Base-by-base conservation (phyloP, 2,329 filamentous ascomycete genomes). In the Lasiodiplodia sp. region DNA sequence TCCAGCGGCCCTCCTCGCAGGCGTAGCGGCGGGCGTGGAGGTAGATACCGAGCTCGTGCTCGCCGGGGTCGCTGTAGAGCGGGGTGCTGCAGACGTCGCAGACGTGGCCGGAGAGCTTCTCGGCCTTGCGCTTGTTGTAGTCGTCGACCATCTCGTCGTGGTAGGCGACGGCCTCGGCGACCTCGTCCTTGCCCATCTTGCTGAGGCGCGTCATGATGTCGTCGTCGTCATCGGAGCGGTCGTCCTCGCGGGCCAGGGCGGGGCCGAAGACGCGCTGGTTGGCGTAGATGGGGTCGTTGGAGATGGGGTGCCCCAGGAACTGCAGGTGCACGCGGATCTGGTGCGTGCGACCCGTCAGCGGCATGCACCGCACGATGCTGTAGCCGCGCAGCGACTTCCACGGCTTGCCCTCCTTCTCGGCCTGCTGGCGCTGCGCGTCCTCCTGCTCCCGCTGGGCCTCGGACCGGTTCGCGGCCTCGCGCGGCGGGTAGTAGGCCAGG, bases 231-330 rank as follows among this genome's bases (percentile, higher is more conserved):
- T 93, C 91, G 31, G 87, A 86, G 23, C 85, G 85, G 3, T 87
- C 89, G 62, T 95, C 91, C 16, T 84, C 83, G 60, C 83, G 87
- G 18, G 93, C 96, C 0, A 99, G 87, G 11, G 90, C 86, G 0
- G 90, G 84, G 0, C 96, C 96, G 85, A 97, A 99, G 12, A 99
- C 96, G 68, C 90, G 89, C 76, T 93, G 90, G 77, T 99, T 99
- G 74, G 93, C 94, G 79, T 99, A 99, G 74, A 99, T 98, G 8
- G 96, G 96, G 77, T 99, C 96, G 78, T 99, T 99, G 71, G 93
- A 90, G 73, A 99, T 98, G 1, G 96, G 96, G 77, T 98, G 92
- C 1, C 96, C 96, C 3, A 99, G 84, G 78, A 93, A 97, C 77
- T 99, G 96, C 18, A 99, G 86, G 76, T 99, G 96, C 21, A 99